Evolutionary conservation across 2,329 filamentous ascomycete genomes (phyloP).

Genomic region (Pyrenochaeta sp.): DNA sequence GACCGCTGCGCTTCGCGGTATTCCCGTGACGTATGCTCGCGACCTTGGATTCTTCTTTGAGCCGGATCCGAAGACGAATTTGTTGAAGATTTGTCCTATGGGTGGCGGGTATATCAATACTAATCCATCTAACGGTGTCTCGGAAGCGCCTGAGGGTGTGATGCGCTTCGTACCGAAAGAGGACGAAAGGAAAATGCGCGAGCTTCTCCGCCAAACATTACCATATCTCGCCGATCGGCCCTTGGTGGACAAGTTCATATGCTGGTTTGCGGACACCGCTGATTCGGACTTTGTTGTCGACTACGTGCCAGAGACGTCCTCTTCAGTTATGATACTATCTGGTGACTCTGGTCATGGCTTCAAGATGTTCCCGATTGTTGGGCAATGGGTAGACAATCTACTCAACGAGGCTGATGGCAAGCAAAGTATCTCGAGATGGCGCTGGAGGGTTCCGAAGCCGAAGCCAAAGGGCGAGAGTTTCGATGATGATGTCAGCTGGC

Average conservation of each 20-base stretch:
- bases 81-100: slow-evolving; percentile 68
- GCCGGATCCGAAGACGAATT: slow-evolving; percentile 65
- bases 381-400: slow-evolving; percentile 61
- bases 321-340: slow-evolving; percentile 60
- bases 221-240: slow-evolving; percentile 64
- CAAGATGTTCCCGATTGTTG: slow-evolving; percentile 70
- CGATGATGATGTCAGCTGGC: slow-evolving; percentile 60
- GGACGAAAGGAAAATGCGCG: slow-evolving; percentile 63
- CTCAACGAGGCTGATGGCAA: slow-evolving; percentile 50
- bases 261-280: slow-evolving; percentile 70
- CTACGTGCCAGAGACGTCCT: slow-evolving; percentile 60
- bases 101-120: slow-evolving; percentile 65
- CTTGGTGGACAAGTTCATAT: slow-evolving; percentile 65
- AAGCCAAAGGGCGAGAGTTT: slow-evolving; percentile 46
- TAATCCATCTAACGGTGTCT: slow-evolving; percentile 52
- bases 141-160: slow-evolving; percentile 49
- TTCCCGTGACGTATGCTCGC: slow-evolving; percentile 68
- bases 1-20: slow-evolving; percentile 61
- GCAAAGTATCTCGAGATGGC: slow-evolving; percentile 60
- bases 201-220: slow-evolving; percentile 61
- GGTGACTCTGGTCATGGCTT: slow-evolving; percentile 70
- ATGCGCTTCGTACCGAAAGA: slow-evolving; percentile 60
- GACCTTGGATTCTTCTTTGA: slow-evolving; percentile 73
- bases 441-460: slow-evolving; percentile 57
- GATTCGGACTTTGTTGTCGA: slow-evolving; percentile 70